These are phyloP conservation scores for Paratrimastix pyriformis DNA, from an alignment of 78 protist species.

Conservation along the genomic window DNA sequence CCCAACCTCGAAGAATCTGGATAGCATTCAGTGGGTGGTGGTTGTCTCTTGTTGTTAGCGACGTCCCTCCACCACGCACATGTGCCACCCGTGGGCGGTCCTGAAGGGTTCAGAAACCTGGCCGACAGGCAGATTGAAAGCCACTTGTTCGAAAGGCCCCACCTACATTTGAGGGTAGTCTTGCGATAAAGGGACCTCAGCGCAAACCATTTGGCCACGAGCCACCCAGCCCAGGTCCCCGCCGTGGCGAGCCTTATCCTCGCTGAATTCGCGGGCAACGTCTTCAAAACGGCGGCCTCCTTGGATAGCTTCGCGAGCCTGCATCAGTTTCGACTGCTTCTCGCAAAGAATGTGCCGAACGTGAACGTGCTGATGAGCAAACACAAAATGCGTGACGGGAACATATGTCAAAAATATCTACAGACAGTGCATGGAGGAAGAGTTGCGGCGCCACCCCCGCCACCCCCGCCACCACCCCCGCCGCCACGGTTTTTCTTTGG, in stretches of 20 bases:
- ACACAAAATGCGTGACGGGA: too few relatives aligned
- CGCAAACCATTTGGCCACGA: background rate
- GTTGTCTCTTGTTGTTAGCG: too few relatives aligned
- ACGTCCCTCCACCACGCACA: too few relatives aligned
- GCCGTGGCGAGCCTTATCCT: conserved; percentile 37
- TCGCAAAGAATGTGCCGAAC: conserved; percentile 40
- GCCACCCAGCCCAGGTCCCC: conserved; percentile 20
- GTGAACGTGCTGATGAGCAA: conserved; percentile 11
- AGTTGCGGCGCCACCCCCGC: too few relatives aligned
- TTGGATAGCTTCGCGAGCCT: conserved; percentile 7
- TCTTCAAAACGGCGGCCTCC: conserved; percentile 14
- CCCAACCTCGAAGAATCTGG: too few relatives aligned
- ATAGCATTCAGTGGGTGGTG: too few relatives aligned
- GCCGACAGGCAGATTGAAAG: conserved; percentile 19
- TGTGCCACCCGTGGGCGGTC: conserved; percentile 36
- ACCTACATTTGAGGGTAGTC: background rate
- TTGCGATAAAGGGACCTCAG: background rate
- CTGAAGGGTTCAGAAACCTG: conserved; percentile 20
- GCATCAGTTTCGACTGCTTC: conserved; percentile 22
- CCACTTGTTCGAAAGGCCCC: conserved; percentile 15
- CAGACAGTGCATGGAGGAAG: too few relatives aligned
- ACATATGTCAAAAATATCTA: too few relatives aligned
- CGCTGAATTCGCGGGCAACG: conserved; percentile 18
- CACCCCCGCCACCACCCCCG: too few relatives aligned
- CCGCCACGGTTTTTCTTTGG: too few relatives aligned